Evolutionary conservation across 1,139 yeast species (phyloP).

Genomic region (Pichia sp.): DNA sequence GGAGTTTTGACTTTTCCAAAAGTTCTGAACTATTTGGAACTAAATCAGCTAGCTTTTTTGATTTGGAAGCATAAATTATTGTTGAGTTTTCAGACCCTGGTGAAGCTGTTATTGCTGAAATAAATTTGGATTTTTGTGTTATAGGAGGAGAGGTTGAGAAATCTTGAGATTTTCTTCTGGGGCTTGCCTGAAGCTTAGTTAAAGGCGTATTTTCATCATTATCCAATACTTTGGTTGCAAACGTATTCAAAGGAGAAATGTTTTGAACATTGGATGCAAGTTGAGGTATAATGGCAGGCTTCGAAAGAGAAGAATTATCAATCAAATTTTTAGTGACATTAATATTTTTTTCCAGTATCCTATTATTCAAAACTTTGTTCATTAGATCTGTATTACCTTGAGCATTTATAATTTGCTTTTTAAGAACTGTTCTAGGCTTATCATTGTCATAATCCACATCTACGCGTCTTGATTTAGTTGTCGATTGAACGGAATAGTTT

Average conservation of each 20-base stretch:
- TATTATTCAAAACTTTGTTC: slow-evolving; percentile 24
- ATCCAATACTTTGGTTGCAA: too few species aligned
- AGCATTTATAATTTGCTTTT: slow-evolving; percentile 23
- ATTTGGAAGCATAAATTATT: too few species aligned
- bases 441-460: slow-evolving; percentile 5
- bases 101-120: too few species aligned
- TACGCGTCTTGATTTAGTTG: neutral
- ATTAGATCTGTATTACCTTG: slow-evolving; percentile 23
- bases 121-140: too few species aligned
- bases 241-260: too few species aligned
- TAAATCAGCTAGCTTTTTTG: too few species aligned
- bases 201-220: too few species aligned
- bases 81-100: too few species aligned
- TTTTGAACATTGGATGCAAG: too few species aligned
- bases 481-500: neutral
- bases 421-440: slow-evolving; percentile 15
- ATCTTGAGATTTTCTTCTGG: neutral
- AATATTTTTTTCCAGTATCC: slow-evolving; percentile 22
- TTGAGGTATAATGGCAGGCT: too few species aligned
- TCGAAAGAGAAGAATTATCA: slow-evolving; percentile 1
- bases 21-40: too few species aligned
- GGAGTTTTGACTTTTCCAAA: too few species aligned
- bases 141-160: neutral
- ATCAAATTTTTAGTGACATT: slow-evolving; percentile 17
- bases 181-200: neutral